Evolutionary conservation across 1,284 basidiomycete species (phyloP).

Genomic region (Pseudozyma pruni): DNA sequence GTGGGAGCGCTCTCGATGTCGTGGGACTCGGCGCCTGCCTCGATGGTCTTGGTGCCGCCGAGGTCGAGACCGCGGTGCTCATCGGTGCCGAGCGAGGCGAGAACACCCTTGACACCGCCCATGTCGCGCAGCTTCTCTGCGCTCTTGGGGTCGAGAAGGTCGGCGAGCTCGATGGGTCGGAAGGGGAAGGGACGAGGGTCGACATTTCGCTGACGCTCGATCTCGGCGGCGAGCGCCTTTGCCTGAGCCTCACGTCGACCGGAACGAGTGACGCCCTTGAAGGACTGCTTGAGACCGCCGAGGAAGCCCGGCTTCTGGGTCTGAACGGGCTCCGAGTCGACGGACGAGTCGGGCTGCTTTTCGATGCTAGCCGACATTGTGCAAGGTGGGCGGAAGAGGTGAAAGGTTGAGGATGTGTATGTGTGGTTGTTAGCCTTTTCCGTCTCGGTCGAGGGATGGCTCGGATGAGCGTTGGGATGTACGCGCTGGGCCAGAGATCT

Average conservation of each 20-base stretch:
- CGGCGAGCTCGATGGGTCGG: slow-evolving; percentile 80
- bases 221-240: slow-evolving; percentile 47
- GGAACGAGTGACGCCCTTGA: slow-evolving; percentile 38
- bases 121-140: slow-evolving; percentile 77
- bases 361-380: slow-evolving; percentile 10
- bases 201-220: slow-evolving; percentile 47
- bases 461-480: slow-evolving; percentile 7
- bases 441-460: slow-evolving; percentile 1
- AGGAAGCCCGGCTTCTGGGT: slow-evolving; percentile 16
- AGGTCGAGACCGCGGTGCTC: slow-evolving; percentile 67
- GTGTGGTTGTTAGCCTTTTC: not conserved
- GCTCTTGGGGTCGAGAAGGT: slow-evolving; percentile 87
- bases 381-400: not conserved
- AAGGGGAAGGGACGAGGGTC: slow-evolving; percentile 63
- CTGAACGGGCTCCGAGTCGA: not conserved
- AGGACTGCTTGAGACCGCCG: slow-evolving; percentile 35
- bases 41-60: slow-evolving; percentile 39
- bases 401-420: not conserved
- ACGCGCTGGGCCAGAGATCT: slow-evolving; percentile 7
- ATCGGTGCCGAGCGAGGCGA: slow-evolving; percentile 81
- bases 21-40: slow-evolving; percentile 16
- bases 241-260: slow-evolving; percentile 52
- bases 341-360: slow-evolving; percentile 15
- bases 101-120: slow-evolving; percentile 79
- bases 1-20: slow-evolving; percentile 29